Evolutionary conservation across 108 stramenopile genomes (phyloP), one percentile per base, ranked within the genome.

Genomic region (Nitzschia sp.): DNA sequence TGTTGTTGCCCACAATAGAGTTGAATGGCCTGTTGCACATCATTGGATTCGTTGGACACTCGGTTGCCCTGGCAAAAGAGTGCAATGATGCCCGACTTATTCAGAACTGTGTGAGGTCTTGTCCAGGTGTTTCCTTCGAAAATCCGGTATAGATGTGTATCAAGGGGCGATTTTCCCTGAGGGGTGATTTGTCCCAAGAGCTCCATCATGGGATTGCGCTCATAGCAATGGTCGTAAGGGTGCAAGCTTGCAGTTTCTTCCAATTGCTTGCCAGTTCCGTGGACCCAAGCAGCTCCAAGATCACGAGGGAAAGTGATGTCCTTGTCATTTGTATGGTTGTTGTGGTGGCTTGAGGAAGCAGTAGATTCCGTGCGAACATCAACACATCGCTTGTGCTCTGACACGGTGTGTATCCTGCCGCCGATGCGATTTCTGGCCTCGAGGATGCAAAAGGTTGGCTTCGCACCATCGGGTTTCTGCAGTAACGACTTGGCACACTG

Each of bases 261-360:
- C 25, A 63, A 41, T 42, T 67, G 62, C n/a, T 54, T 8, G 41
- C 73, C 82, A 2, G 62, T 65, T 34, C 84, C 84, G 62, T 85
- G 84, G 40, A 85, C 73, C 84, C 84, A 85, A 9, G 80, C 73
- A 17, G 84, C 84, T 22, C 83, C 83, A n/a, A 73, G 57, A 61
- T 84, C 83, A 29, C 73, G 40, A 19, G 29, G 22, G 38, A 71
- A 41, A 10, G 48, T 42, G 6, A 77, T 39, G 7, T 61, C 37
- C 50, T 51, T 22, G 38, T 17, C 17, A 17, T 48, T 17, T 17
- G 8, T 12, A 2, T 44, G 17, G 41, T 62, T 43, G 19, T 20
- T 3, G 17, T 21, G 17, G 21, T 67, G 37, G 19, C 61, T 51
- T 2, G 51, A 22, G 11, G 51, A 15, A 20, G 43, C 51, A 42